phyloP scores from a whole-genome alignment of 2,329 filamentous ascomycete species.

The Didymosphaeria variabile region DNA sequence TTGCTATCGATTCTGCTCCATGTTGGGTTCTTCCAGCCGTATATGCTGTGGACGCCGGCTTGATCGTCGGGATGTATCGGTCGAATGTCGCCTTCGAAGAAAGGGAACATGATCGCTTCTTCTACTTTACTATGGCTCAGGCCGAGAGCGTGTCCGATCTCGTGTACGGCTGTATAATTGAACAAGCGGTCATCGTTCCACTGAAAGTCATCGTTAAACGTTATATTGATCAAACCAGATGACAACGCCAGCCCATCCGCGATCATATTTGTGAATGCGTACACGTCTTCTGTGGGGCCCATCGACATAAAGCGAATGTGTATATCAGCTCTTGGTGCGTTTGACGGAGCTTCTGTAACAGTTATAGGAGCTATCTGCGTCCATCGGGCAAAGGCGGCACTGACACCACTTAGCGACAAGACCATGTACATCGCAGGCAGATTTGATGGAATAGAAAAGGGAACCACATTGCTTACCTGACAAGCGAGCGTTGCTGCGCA shows the following conservation, averaged over 20 bases:
- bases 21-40: conserved; percentile 39
- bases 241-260: conserved; percentile 32
- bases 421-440: not conserved
- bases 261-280: conserved; percentile 38
- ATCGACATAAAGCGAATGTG: conserved; percentile 35
- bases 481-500: conserved; percentile 28
- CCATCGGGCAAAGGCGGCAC: conserved; percentile 39
- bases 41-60: conserved; percentile 37
- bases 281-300: conserved; percentile 30
- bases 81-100: conserved; percentile 34
- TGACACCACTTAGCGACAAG: conserved; percentile 2
- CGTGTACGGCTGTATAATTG: conserved; percentile 38
- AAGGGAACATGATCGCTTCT: conserved; percentile 40
- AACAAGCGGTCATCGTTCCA: conserved; percentile 40
- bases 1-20: conserved; percentile 37
- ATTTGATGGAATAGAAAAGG: not conserved
- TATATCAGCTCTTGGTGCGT: conserved; percentile 32
- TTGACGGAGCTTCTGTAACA: conserved; percentile 26
- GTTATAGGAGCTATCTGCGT: conserved; percentile 30
- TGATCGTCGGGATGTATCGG: conserved; percentile 38
- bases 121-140: conserved; percentile 40
- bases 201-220: conserved; percentile 40
- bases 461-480: conserved; percentile 30
- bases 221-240: conserved; percentile 39
- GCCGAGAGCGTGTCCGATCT: conserved; percentile 41